Evolutionary conservation across 805 yeast genomes (phyloP).

Genomic region (Kodamaea kaohsiungensis): DNA sequence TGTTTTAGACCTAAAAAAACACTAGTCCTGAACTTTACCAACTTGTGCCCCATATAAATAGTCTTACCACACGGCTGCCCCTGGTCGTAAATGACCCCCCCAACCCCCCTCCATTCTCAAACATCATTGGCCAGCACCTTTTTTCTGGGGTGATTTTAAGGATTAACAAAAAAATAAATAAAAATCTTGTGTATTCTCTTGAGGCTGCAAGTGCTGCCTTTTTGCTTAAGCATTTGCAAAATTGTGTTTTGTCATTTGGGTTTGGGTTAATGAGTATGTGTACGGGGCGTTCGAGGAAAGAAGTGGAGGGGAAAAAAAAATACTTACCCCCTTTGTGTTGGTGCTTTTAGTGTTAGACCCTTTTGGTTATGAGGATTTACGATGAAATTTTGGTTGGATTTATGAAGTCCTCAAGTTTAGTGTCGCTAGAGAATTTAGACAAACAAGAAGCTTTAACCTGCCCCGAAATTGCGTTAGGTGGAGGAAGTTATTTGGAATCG

Average conservation of each 20-base stretch:
- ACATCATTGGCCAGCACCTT: conserved; percentile 8
- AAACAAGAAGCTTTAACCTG: neutral
- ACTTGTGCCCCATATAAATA: neutral
- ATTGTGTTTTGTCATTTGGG: neutral
- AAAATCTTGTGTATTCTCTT: neutral
- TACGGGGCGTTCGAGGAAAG: too few species aligned
- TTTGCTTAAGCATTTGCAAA: neutral
- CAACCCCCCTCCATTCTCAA: neutral
- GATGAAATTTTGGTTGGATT: neutral
- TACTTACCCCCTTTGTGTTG: neutral
- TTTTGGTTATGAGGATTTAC: conserved; percentile 1
- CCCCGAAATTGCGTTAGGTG: neutral
- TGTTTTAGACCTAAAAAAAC: neutral
- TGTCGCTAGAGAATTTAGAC: neutral
- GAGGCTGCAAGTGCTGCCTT: neutral
- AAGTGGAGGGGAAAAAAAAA: neutral
- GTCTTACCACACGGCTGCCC: conserved; percentile 2
- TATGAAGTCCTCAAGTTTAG: neutral
- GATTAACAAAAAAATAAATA: neutral
- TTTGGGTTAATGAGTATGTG: neutral
- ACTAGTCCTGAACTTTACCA: neutral
- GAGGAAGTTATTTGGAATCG: neutral
- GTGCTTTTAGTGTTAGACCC: conserved; percentile 1
- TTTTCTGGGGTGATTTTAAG: conserved; percentile 10
- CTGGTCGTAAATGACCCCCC: conserved; percentile 4